Evolutionary conservation across 768 basidiomycete species (phyloP), one percentile per base, ranked within the genome.

Genomic region (Agaricus blazei): DNA sequence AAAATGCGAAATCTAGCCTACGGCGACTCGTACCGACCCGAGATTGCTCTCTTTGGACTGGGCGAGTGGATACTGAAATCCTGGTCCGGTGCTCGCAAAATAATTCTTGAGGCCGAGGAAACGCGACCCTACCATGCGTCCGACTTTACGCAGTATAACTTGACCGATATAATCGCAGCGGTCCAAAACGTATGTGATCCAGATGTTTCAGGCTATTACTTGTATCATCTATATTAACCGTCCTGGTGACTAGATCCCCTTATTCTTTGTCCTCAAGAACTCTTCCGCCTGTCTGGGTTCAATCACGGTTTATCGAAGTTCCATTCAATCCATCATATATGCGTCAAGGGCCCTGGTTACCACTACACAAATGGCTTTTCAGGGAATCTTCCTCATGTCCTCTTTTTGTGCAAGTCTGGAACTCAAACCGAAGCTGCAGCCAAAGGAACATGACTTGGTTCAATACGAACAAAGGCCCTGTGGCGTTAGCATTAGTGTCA

Each of bases 341-440:
- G 83, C 88, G 9, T 75, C 81, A 55, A 75, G 83, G 50, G 81
- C 81, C 62, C 65, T 93, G 58, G 65, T 85, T 29, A 79, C 81
- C 41, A 88, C 84, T 4, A 66, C 77, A 26, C 82, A 81, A 55
- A 84, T 87, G 83, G 83, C 84, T n/a, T 92, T 87, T 62, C 91
- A 95, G 67, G 82, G 84, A 31, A 78, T 93, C 48, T 94, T 95
- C 71, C 74, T 91, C 57, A 87, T 93, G 83, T 87, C 86, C 47
- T 90, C 92, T 6, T 94, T 92, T 65, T 84, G 82, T 62, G 89
- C 89, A 44, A 85, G 87, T 47, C 84, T 83, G 75, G 77, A 80
- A 60, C 70, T 92, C 58, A 80, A 82, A 59, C 88, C 88, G 27
- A 77, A 77, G 59, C 67, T 93, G 38, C 81, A 86, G 58, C 89